Base-by-base conservation (phyloP, 2,329 filamentous ascomycete genomes). In the Stemphylium vesicarium region DNA sequence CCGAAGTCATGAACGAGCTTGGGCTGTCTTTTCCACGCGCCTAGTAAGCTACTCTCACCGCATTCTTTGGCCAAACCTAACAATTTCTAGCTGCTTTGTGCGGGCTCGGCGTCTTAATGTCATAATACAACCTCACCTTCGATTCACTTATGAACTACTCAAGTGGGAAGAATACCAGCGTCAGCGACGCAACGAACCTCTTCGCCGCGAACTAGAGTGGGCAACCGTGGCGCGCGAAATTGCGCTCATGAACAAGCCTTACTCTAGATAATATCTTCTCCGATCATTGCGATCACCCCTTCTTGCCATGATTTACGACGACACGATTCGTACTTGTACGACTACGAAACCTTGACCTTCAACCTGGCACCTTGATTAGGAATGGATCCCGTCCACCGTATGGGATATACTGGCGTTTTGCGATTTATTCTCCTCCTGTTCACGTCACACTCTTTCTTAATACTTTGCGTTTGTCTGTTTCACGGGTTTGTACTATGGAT, bases 51-150 rank as follows among this genome's bases (percentile, higher is more conserved):
- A 18, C 47, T 6, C 12, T 4, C 32, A 2, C 9, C 20, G 7
- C 15, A 37, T 16, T 11, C 6, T n/a, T 20, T 26, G 36, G n/a
- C 15, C 1, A 26, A 7, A 3, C 9, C 60, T 72, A 41, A 70
- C 51, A 12, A 31, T 2, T 8, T 22, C 10, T 37, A 85, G 83
- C 76, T 98, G 95, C 75, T 98, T 94, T 75, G 95, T 99, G 33
- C 88, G 95, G 29, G 95, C 95, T 16, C 85, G 95, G 48, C 84
- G 95, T 57, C 81, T 99, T 42, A 99, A 99, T 71, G 95, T 99
- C 47, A 99, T 99, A 61, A 98, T 99, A 61, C 95, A 99, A 75
- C 95, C 95, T 11, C 94, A 99, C 79, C 82, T 99, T 51, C 85
- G 92, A 54, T 99, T 99, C 77, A 90, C 90, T 64, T 82, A 98